phyloP scores from a whole-genome alignment of 305 asterid species.

The Plantago coronopus region DNA sequence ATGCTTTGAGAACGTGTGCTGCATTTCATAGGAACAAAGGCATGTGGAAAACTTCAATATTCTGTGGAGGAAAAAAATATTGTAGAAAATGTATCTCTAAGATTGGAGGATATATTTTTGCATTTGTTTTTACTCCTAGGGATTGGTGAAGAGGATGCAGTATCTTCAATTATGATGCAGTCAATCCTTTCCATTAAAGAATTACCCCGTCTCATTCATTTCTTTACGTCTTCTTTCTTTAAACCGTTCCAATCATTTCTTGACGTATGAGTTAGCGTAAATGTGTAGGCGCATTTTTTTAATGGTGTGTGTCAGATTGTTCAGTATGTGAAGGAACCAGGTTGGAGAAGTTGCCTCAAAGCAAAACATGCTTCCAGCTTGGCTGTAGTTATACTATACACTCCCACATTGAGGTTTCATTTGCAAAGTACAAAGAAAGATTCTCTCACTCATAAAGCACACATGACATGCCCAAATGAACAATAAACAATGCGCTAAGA shows the following conservation, averaged over 20 bases:
- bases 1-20: slow-evolving; percentile 10
- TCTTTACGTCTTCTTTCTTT: not conserved
- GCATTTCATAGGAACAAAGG: slow-evolving; percentile 10
- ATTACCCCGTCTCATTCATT: not conserved
- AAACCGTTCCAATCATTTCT: too few species aligned
- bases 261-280: too few species aligned
- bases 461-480: not conserved
- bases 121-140: not conserved
- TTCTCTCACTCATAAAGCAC: too few species aligned
- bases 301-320: not conserved
- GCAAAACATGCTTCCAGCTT: slow-evolving; percentile 28
- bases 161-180: too few species aligned
- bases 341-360: slow-evolving; percentile 36
- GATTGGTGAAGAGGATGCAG: too few species aligned
- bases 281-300: too few species aligned
- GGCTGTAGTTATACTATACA: slow-evolving; percentile 2
- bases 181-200: not conserved
- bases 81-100: not conserved
- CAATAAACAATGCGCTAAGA: too few species aligned
- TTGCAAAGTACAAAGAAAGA: not conserved
- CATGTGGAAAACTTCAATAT: slow-evolving; percentile 7
- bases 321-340: slow-evolving; percentile 14
- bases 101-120: not conserved
- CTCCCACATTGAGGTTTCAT: not conserved
- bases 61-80: not conserved